Conservation (phyloP, 164 flowering plant genomes). For the Hamamelis virginiana region DNA sequence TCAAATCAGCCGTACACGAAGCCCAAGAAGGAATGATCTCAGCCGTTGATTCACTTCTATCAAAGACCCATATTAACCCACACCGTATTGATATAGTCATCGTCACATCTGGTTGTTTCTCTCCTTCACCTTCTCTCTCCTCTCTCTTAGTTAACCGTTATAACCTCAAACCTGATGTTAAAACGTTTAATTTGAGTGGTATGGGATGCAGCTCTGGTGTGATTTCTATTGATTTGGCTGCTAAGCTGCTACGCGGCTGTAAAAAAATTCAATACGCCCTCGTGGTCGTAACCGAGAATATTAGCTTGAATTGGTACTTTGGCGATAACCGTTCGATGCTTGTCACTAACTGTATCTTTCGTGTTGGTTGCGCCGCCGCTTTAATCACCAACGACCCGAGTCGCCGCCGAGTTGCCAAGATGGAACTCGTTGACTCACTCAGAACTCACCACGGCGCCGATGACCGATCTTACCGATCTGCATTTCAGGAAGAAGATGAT, state of each 20-base stretch:
- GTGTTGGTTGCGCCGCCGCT: constrained; percentile 56
- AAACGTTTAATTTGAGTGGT: constrained; percentile 53
- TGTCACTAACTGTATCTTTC: constrained; percentile 57
- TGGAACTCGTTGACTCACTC: constrained; percentile 42
- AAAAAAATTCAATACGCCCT: constrained; percentile 34
- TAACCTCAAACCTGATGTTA: constrained; percentile 36
- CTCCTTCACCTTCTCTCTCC: constrained; percentile 47
- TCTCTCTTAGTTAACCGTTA: constrained; percentile 46
- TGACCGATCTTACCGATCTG: constrained; percentile 44
- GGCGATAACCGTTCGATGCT: constrained; percentile 60
- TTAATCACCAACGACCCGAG: constrained; percentile 45
- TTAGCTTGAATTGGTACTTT: constrained; percentile 58
- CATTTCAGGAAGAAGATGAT: constrained; percentile 53
- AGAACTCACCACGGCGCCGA: constrained; percentile 67
- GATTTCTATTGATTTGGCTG: constrained; percentile 45
- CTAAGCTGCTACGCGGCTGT: constrained; percentile 27
- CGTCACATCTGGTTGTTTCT: constrained; percentile 49
- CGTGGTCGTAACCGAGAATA: constrained; percentile 53
- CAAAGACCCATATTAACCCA: constrained; percentile 35
- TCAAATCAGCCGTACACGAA: constrained; percentile 40
- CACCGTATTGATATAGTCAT: constrained; percentile 32
- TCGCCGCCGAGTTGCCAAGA: constrained; percentile 31
- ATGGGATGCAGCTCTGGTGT: constrained; percentile 68
- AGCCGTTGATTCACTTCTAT: constrained; percentile 33
- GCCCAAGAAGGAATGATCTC: constrained; percentile 50